Evolutionary conservation across 441 rosid genomes (phyloP), one percentile per base, ranked within the genome.

Genomic region (Biscutella laevigata): DNA sequence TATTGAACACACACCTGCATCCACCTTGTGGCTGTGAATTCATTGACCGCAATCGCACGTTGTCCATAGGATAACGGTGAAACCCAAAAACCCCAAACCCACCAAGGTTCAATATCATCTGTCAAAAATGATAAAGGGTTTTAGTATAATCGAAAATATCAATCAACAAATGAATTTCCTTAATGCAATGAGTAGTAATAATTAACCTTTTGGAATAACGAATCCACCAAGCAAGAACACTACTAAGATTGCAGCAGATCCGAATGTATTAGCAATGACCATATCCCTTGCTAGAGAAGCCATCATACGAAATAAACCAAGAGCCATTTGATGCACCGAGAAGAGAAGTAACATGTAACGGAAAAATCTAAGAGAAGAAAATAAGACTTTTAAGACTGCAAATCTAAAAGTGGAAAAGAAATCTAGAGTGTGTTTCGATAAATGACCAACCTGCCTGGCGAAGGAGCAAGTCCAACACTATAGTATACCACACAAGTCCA

Each of bases 31-130:
- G 92, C 92, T 22, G 74, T 57, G 74, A 92, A 92, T 69, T 92
- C 99, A 56, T 92, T 92, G 24, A 84, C 89, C 15, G 85, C 74
- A 39, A 92, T 68, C 34, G 95, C 96, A 33, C 81, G 69, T 54
- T 86, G 94, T 27, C 72, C 94, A 59, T 92, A 92, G 33, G 95
- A 74, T 57, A 92, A 57, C 0, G 99, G 96, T 6, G 95, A 88
- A 39, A 92, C 16, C 99, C 99, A 92, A 61, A 61, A 84, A 9
- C 77, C 99, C 99, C 99, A 92, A 35, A 63, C 6, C 99, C 95
- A 92, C 96, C 95, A 84, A 0, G 91, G 88, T 41, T 81, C 81
- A 49, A 88, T 80, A 55, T 61, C 53, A 20, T 42, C 96, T 88
- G 88, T 59, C 20, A 48, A 36, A 61, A 42, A 37, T 66, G 32